Percentiles rank a stretch among this genome's conserved stretches.
These are phyloP conservation scores for Coemansia sp. DNA, from an alignment of 192 early-diverging fungal species.

Conservation along the genomic window DNA sequence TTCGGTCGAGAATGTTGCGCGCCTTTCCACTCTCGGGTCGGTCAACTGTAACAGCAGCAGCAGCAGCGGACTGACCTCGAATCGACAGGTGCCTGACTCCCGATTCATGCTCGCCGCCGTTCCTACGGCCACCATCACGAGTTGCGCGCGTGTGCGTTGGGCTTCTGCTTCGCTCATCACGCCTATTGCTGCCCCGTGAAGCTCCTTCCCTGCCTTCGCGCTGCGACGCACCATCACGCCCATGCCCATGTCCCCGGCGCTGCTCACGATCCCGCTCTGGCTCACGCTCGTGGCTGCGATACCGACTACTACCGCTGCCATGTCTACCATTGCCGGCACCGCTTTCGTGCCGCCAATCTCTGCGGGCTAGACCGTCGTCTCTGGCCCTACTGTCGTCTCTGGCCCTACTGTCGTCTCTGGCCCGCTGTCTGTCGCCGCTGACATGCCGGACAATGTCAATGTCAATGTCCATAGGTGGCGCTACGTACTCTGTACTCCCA, in stretches of 20 bases:
- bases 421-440: neutral
- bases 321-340: neutral
- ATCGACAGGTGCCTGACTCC: constrained; percentile 20
- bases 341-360: neutral
- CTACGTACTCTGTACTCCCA: constrained; percentile 1
- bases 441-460: neutral
- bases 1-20: constrained; percentile 36
- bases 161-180: constrained; percentile 34
- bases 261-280: constrained; percentile 5
- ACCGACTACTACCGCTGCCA: neutral
- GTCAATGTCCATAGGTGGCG: constrained; percentile 18
- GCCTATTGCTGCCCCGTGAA: constrained; percentile 11
- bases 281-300: constrained; percentile 9
- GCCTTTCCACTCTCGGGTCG: constrained; percentile 11
- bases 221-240: neutral
- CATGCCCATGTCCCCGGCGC: constrained; percentile 13
- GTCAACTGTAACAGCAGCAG: constrained; percentile 3
- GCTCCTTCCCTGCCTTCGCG: constrained; percentile 14
- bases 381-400: constrained; percentile 15
- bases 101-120: constrained; percentile 10
- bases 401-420: constrained; percentile 17
- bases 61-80: constrained; percentile 15
- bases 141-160: constrained; percentile 17
- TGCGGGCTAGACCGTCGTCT: neutral
- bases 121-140: constrained; percentile 6